A percentile compares a stretch with the other conserved stretches of the same genome.
Evolutionary conservation across 345 rosid species (phyloP).

Genomic region (Gossypium sturtianum): DNA sequence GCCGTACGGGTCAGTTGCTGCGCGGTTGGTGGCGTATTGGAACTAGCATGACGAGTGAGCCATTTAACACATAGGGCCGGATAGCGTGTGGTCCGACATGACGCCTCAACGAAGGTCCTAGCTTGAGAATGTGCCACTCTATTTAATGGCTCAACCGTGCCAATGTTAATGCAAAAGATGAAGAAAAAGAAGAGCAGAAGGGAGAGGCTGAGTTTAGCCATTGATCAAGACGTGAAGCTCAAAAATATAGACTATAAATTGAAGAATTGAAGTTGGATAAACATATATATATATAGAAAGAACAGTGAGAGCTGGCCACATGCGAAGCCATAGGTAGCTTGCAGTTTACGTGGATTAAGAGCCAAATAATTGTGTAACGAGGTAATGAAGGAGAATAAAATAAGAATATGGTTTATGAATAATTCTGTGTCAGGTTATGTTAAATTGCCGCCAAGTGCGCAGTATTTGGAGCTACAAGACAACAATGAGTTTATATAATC

Average conservation of each 20-base stretch:
- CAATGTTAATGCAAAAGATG: slow-evolving; percentile 5
- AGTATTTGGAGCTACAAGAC: not conserved
- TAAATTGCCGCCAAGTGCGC: slow-evolving; percentile 3
- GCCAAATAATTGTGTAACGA: slow-evolving; percentile 4
- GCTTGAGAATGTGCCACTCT: not conserved
- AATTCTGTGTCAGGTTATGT: slow-evolving; percentile 7
- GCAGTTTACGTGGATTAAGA: slow-evolving; percentile 18
- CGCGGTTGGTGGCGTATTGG: slow-evolving; percentile 29
- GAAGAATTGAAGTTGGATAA: not conserved
- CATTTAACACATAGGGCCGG: slow-evolving; percentile 47
- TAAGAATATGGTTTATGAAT: not conserved
- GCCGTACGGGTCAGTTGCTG: slow-evolving; percentile 61
- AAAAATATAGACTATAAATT: not conserved
- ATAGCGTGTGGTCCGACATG: slow-evolving; percentile 56
- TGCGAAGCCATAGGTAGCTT: slow-evolving; percentile 7
- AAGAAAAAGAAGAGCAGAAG: slow-evolving; percentile 4
- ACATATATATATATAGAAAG: slow-evolving; percentile 12
- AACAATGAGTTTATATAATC: not conserved
- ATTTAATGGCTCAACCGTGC: slow-evolving; percentile 15
- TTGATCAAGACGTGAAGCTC: slow-evolving; percentile 1
- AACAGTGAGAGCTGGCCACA: slow-evolving; percentile 8
- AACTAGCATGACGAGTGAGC: slow-evolving; percentile 38
- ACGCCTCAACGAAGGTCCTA: slow-evolving; percentile 32
- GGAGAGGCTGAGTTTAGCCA: slow-evolving; percentile 23
- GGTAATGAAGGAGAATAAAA: not conserved